phyloP scores from a whole-genome alignment of 495 filamentous ascomycete species.

The Amorphotheca resinae region DNA sequence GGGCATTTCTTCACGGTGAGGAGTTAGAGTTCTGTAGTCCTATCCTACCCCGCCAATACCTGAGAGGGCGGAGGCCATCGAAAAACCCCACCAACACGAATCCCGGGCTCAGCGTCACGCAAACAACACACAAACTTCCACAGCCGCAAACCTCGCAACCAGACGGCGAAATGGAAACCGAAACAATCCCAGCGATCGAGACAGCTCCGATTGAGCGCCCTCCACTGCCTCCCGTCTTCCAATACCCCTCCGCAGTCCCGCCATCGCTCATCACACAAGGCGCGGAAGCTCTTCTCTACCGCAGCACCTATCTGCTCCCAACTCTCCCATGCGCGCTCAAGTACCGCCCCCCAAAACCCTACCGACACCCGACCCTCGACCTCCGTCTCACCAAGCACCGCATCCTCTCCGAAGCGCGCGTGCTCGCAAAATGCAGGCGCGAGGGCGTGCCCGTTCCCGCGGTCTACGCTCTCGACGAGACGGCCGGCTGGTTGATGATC shows the following conservation, averaged over 20 bases:
- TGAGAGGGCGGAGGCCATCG: too few species aligned
- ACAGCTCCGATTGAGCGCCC: constrained; percentile 4
- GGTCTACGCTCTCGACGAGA: constrained; percentile 60
- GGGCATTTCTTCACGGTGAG: too few species aligned
- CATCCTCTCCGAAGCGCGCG: constrained; percentile 75
- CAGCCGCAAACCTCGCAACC: too few species aligned
- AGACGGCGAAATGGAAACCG: constrained; percentile 1
- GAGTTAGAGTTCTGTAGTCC: too few species aligned
- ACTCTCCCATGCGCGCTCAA: constrained; percentile 68
- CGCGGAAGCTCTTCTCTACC: constrained; percentile 90
- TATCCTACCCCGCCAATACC: too few species aligned
- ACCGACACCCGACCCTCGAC: constrained; percentile 87
- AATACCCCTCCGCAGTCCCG: constrained; percentile 47
- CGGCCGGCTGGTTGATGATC: constrained; percentile 81
- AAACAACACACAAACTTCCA: not conserved
- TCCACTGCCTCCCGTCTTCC: constrained; percentile 48
- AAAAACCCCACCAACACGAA: too few species aligned
- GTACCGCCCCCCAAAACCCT: constrained; percentile 83
- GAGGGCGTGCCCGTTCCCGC: constrained; percentile 72
- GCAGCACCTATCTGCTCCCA: constrained; percentile 64
- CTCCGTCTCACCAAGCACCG: constrained; percentile 74
- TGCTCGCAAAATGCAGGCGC: constrained; percentile 57
- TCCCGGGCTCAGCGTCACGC: not conserved
- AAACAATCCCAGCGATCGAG: not conserved
- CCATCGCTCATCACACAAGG: constrained; percentile 69